These are phyloP conservation scores for Xenoacremonium recifei DNA, from an alignment of 2,329 filamentous ascomycete species.

Conservation along the genomic window DNA sequence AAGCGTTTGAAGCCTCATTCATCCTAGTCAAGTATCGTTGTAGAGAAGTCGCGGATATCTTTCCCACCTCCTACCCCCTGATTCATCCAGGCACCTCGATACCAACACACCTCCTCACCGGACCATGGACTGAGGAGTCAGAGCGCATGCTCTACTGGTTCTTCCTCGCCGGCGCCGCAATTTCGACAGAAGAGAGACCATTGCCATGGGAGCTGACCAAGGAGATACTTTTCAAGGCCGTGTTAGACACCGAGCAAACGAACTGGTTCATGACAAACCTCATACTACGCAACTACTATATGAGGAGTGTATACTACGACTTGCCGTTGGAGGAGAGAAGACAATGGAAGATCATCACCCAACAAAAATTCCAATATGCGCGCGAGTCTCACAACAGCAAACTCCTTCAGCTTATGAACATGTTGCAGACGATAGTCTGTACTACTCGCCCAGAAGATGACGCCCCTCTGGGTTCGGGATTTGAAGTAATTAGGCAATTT, in stretches of 20 bases:
- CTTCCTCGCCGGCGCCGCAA: slow-evolving; percentile 37
- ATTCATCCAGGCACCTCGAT: slow-evolving; percentile 36
- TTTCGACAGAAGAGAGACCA: slow-evolving; percentile 17
- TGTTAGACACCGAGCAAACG: slow-evolving; percentile 27
- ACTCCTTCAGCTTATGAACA: too few relatives aligned
- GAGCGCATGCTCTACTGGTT: slow-evolving; percentile 47
- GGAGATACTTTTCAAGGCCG: slow-evolving; percentile 35
- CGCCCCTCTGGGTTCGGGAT: too few relatives aligned
- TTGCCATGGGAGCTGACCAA: slow-evolving; percentile 43
- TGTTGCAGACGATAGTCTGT: too few relatives aligned
- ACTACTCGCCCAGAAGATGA: too few relatives aligned
- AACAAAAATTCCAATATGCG: too few relatives aligned
- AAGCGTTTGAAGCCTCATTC: slow-evolving; percentile 39
- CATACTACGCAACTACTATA: too few relatives aligned
- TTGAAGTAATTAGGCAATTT: too few relatives aligned
- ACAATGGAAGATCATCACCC: too few relatives aligned
- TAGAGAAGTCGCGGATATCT: slow-evolving; percentile 2
- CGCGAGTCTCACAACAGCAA: too few relatives aligned
- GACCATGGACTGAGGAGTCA: slow-evolving; percentile 40
- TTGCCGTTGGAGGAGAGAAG: too few relatives aligned
- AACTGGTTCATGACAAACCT: slow-evolving; percentile 30
- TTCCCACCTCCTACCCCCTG: slow-evolving; percentile 20
- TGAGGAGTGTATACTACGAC: too few relatives aligned
- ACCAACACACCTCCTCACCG: slow-evolving; percentile 38
- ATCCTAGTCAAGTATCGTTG: slow-evolving; percentile 21